Percentiles rank a stretch among this genome's conserved stretches.
phyloP scores from a whole-genome alignment of 306 rosid genomes.

The Vigna nakashimae region DNA sequence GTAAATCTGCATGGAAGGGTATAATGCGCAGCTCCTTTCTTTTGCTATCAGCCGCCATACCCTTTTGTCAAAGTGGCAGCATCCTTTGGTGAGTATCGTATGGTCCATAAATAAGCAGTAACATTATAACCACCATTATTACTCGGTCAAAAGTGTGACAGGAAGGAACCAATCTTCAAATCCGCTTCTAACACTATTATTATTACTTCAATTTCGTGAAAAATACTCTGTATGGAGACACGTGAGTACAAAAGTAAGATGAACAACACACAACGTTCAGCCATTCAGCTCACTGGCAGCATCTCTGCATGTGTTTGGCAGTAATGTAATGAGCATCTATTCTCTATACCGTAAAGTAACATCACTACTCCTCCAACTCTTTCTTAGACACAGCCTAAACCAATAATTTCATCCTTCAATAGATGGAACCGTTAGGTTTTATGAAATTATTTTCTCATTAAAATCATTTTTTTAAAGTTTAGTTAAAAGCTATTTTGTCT shows the following conservation, averaged over 20 bases:
- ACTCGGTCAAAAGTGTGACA: slow-evolving; percentile 35
- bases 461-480: too few species aligned
- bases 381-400: not conserved
- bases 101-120: slow-evolving; percentile 42
- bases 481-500: too few species aligned
- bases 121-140: not conserved
- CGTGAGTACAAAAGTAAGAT: slow-evolving; percentile 26
- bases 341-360: slow-evolving; percentile 43
- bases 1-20: slow-evolving; percentile 34
- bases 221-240: slow-evolving; percentile 1
- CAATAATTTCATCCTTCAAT: too few species aligned
- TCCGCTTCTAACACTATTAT: not conserved
- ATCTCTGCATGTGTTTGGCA: slow-evolving; percentile 35
- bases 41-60: slow-evolving; percentile 32
- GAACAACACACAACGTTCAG: slow-evolving; percentile 23
- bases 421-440: too few species aligned
- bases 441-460: too few species aligned
- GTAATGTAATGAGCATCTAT: slow-evolving; percentile 42
- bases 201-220: not conserved
- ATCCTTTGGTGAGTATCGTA: slow-evolving; percentile 1
- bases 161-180: slow-evolving; percentile 10
- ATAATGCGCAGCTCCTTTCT: slow-evolving; percentile 21
- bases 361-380: slow-evolving; percentile 2
- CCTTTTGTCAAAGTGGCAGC: slow-evolving; percentile 13
- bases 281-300: slow-evolving; percentile 49